Conservation (phyloP, 2,329 filamentous ascomycete species). For the Onygenales sp. region DNA sequence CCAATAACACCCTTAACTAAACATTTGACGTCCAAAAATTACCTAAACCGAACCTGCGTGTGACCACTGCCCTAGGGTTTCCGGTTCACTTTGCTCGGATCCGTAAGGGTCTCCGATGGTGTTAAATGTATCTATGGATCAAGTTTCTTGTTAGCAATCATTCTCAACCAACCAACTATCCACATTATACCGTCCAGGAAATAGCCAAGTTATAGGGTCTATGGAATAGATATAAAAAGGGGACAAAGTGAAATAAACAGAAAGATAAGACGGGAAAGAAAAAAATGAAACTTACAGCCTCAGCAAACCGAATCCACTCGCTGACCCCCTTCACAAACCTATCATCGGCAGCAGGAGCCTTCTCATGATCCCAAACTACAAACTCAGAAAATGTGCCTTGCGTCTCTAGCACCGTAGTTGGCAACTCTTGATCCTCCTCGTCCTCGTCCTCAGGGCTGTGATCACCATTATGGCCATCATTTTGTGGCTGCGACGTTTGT, state of each 20-base stretch:
- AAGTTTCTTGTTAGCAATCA: background rate
- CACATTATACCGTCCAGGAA: background rate
- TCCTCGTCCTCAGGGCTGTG: constrained; percentile 31
- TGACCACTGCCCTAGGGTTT: background rate
- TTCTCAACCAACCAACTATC: no score
- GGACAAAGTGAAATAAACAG: background rate
- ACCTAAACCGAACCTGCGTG: no score
- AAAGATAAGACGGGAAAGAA: background rate
- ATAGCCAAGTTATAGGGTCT: background rate
- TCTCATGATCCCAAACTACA: constrained; percentile 77
- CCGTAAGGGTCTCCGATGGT: background rate
- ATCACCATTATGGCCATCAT: background rate
- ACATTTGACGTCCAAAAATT: no score
- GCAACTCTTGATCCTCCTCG: constrained; percentile 41
- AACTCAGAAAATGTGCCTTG: constrained; percentile 63
- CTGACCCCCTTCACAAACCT: constrained; percentile 63
- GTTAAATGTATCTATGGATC: background rate
- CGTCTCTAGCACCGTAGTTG: constrained; percentile 47
- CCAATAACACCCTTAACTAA: no score
- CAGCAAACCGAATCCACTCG: constrained; percentile 71
- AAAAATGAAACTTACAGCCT: constrained; percentile 44
- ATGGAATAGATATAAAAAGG: background rate
- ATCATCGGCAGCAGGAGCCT: constrained; percentile 54
- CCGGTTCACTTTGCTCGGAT: background rate
- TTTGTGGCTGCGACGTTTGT: constrained; percentile 5